Conservation (phyloP, 2,329 filamentous ascomycete species). For the Paecilomyces sp. region DNA sequence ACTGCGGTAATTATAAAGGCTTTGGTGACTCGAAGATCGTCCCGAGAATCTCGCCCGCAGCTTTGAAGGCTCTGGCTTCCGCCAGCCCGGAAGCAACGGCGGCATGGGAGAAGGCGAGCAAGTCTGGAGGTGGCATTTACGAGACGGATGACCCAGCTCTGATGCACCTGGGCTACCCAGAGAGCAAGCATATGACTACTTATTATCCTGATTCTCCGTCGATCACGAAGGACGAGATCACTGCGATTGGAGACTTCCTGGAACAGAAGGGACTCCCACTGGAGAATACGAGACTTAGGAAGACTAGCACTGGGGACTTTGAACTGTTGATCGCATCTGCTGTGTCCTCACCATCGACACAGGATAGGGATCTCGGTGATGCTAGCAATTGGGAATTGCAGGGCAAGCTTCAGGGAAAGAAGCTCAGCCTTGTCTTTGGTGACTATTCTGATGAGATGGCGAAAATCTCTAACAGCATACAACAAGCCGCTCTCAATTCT, state of each 20-base stretch:
- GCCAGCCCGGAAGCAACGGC: constrained; percentile 53
- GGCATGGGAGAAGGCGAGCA: constrained; percentile 59
- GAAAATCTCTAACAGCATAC: constrained; percentile 57
- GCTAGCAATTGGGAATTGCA: constrained; percentile 55
- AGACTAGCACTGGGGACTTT: constrained; percentile 57
- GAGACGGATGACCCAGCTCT: constrained; percentile 56
- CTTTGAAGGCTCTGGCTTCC: constrained; percentile 58
- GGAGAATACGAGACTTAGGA: constrained; percentile 71
- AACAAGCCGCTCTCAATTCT: constrained; percentile 60
- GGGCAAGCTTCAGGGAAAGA: constrained; percentile 58
- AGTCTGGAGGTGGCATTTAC: constrained; percentile 59
- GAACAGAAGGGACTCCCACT: constrained; percentile 62
- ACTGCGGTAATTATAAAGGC: constrained; percentile 78
- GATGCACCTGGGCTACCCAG: constrained; percentile 70
- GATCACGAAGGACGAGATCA: constrained; percentile 70
- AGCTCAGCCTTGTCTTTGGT: constrained; percentile 64
- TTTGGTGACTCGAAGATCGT: constrained; percentile 83
- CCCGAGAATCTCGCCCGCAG: constrained; percentile 59
- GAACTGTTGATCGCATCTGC: constrained; percentile 71
- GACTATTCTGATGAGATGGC: constrained; percentile 68
- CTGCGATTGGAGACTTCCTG: constrained; percentile 64
- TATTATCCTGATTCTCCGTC: constrained; percentile 72
- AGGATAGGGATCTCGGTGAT: constrained; percentile 63
- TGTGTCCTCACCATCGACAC: constrained; percentile 49
- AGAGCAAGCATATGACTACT: constrained; percentile 69